A percentile compares a stretch with the other conserved stretches of the same genome.
phyloP scores from a whole-genome alignment of 164 flowering plant genomes.

The Macadamia tetraphylla region DNA sequence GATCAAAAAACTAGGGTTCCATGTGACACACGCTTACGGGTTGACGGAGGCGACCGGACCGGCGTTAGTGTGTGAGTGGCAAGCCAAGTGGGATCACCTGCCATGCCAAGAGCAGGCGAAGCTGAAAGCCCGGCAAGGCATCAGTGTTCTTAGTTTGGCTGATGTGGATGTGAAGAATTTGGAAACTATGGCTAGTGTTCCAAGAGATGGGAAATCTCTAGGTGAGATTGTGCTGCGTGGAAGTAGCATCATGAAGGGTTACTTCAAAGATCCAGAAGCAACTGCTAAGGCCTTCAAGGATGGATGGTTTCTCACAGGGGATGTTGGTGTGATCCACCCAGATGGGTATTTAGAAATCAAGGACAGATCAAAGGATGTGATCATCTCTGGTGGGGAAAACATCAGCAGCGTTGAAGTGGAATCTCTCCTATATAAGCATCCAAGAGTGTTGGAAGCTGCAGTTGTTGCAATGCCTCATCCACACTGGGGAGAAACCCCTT shows the following conservation, averaged over 20 bases:
- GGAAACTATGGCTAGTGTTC: conserved; percentile 55
- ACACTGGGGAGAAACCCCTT: conserved; percentile 82
- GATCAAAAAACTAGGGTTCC: conserved; percentile 66
- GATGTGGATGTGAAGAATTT: conserved; percentile 63
- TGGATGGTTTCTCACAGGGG: conserved; percentile 84
- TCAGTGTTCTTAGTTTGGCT: conserved; percentile 53
- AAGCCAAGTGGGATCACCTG: conserved; percentile 51
- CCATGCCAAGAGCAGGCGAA: conserved; percentile 31
- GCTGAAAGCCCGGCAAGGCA: conserved; percentile 77
- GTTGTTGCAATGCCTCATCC: conserved; percentile 91
- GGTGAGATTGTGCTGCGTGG: conserved; percentile 83
- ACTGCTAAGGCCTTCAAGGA: conserved; percentile 45
- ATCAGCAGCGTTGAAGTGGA: conserved; percentile 89
- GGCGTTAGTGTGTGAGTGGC: conserved; percentile 87
- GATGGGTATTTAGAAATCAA: conserved; percentile 88
- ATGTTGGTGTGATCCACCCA: conserved; percentile 71
- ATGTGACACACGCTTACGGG: conserved; percentile 77
- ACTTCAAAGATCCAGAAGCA: conserved; percentile 54
- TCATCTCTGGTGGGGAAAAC: conserved; percentile 92
- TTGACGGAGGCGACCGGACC: conserved; percentile 91
- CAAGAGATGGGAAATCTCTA: conserved; percentile 51
- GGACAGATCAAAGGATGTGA: conserved; percentile 83
- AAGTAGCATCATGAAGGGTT: conserved; percentile 85
- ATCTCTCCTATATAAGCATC: conserved; percentile 43
- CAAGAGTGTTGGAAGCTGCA: conserved; percentile 60